Evolutionary conservation across 148 eudicot genomes (phyloP).

Genomic region (Diospyros lotus): DNA sequence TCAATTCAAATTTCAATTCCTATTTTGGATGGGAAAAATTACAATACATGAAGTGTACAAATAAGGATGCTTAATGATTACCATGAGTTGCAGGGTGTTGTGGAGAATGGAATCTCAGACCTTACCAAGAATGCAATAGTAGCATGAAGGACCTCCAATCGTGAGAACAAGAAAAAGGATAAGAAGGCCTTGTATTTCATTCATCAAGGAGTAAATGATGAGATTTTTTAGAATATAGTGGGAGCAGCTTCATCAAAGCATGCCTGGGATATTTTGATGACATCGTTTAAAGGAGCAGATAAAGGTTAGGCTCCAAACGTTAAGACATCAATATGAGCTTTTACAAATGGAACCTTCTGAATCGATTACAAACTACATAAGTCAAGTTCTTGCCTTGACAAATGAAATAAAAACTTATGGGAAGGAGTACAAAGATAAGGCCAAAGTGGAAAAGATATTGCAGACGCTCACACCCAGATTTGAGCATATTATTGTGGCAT

Average conservation of each 20-base stretch:
- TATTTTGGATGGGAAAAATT: not conserved
- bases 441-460: not conserved
- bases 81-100: not conserved
- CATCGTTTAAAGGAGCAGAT: not conserved
- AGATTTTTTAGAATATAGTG: constrained; percentile 3
- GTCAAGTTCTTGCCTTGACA: not conserved
- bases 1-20: not conserved
- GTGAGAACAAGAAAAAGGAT: not conserved
- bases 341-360: not conserved
- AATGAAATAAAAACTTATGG: not conserved
- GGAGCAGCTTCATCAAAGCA: not conserved
- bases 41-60: too few relatives aligned
- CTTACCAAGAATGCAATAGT: not conserved
- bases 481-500: constrained; percentile 2
- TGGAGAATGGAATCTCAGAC: not conserved
- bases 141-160: too few relatives aligned
- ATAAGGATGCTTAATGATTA: not conserved
- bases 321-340: not conserved
- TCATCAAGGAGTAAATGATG: constrained; percentile 8
- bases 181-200: constrained; percentile 6
- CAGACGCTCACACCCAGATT: not conserved
- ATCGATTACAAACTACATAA: too few relatives aligned
- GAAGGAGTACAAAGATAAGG: not conserved
- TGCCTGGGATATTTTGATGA: not conserved
- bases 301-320: not conserved